A percentile compares a stretch with the other conserved stretches of the same genome.
Evolutionary conservation across 768 basidiomycete species (phyloP).

Genomic region (Amanita phalloides): DNA sequence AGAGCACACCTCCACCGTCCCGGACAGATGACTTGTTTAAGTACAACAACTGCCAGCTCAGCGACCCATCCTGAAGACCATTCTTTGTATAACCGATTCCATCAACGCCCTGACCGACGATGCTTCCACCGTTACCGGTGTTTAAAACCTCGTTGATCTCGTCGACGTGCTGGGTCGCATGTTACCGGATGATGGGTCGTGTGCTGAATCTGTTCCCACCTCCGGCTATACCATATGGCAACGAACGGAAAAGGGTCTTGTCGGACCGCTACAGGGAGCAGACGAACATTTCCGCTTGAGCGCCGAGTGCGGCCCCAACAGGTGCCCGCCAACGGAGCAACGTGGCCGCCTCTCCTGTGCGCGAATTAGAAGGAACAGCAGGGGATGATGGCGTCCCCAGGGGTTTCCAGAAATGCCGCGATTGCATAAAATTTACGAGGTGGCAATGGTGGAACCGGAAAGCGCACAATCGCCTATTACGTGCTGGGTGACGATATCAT

Average conservation of each 20-base stretch:
- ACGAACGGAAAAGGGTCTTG: constrained; percentile 9
- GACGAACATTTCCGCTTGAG: constrained; percentile 13
- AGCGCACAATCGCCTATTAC: constrained; percentile 4
- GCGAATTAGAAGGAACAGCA: background rate
- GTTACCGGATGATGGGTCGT: background rate
- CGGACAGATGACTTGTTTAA: background rate
- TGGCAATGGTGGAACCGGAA: background rate
- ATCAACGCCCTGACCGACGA: background rate
- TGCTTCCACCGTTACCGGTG: background rate
- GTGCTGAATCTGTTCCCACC: background rate
- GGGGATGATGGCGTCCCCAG: constrained; percentile 5
- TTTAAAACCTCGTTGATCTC: background rate
- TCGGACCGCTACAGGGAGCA: constrained; percentile 8
- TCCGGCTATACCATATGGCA: background rate
- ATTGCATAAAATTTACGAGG: background rate
- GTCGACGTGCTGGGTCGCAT: background rate
- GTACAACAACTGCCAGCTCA: background rate
- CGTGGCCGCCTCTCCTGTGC: background rate
- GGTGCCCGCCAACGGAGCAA: background rate
- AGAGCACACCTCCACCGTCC: no score
- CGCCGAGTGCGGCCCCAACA: background rate
- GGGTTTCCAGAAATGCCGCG: constrained; percentile 2
- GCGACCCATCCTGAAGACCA: background rate
- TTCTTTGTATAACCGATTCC: background rate
- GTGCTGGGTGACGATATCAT: constrained; percentile 1